Evolutionary conservation across 78 protist species (phyloP).

Genomic region (Dictyostelium intermedium): DNA sequence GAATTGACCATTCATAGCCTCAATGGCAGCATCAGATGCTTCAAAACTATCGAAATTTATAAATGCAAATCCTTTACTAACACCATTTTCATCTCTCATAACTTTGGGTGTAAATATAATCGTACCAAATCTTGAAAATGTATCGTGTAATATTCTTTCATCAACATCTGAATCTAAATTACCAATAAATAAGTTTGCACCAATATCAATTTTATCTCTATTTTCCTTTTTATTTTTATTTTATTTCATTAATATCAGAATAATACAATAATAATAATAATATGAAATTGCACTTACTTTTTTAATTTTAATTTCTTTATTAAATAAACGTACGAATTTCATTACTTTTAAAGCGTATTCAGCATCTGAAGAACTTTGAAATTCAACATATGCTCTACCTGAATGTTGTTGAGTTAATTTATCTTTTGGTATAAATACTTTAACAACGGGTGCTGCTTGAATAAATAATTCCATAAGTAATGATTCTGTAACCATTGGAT

Average conservation of each 20-base stretch:
- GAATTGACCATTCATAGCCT: conserved; percentile 90
- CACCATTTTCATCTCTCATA: conserved; percentile 96
- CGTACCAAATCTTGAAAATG: conserved; percentile 97
- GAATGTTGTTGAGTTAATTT: conserved; percentile 90
- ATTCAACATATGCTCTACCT: conserved; percentile 98
- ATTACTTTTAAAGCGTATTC: conserved; percentile 95
- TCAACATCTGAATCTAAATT: conserved; percentile 96
- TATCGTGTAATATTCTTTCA: conserved; percentile 96
- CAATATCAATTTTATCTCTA: conserved; percentile 86
- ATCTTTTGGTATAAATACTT: conserved; percentile 97
- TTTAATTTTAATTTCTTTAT: conserved; percentile 94
- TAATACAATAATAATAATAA: not conserved
- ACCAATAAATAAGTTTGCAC: conserved; percentile 98
- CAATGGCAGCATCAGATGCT: conserved; percentile 90
- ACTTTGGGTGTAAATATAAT: conserved; percentile 91
- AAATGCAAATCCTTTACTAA: conserved; percentile 97
- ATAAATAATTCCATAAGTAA: conserved; percentile 97
- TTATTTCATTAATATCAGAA: too few species aligned
- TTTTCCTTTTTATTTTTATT: too few species aligned
- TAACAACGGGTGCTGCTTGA: conserved; percentile 97
- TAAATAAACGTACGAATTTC: conserved; percentile 94
- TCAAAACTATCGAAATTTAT: conserved; percentile 94
- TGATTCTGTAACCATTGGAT: conserved; percentile 92
- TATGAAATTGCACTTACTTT: conserved; percentile 75
- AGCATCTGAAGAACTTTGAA: conserved; percentile 95